Evolutionary conservation across 345 rosid species (phyloP).

Genomic region (Eucalyptus grandis): DNA sequence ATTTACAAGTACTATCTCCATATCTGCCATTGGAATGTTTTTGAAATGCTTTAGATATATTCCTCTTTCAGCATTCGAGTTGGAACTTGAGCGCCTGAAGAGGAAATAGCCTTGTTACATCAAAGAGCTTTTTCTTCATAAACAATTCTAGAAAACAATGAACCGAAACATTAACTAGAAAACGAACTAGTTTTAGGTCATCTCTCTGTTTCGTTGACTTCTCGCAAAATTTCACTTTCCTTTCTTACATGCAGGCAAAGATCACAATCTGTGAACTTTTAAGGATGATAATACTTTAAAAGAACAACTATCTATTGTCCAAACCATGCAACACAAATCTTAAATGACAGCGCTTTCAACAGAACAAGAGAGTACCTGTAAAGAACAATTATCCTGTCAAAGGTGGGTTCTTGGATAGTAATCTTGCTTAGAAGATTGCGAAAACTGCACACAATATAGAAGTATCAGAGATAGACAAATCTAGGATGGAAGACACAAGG

Average conservation of each 20-base stretch:
- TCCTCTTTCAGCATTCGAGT: constrained; percentile 49
- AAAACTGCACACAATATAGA: constrained; percentile 27
- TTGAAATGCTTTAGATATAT: constrained; percentile 89
- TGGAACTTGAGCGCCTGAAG: constrained; percentile 55
- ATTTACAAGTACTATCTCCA: constrained; percentile 97
- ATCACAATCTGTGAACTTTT: neutral
- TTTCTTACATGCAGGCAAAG: neutral
- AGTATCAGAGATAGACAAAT: neutral
- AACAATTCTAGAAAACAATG: neutral
- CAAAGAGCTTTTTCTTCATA: neutral
- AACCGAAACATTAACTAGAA: neutral
- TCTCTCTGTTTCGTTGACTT: neutral
- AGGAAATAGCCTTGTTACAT: neutral
- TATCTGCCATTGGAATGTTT: constrained; percentile 98
- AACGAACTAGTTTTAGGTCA: neutral
- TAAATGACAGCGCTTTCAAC: neutral
- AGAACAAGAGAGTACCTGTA: constrained; percentile 44
- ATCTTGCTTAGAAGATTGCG: constrained; percentile 56
- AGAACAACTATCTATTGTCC: neutral
- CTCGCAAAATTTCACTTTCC: neutral
- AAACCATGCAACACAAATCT: neutral
- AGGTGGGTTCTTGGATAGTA: constrained; percentile 85
- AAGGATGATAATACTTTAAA: neutral
- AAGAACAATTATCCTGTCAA: constrained; percentile 89
- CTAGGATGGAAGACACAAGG: neutral